Base-by-base conservation (phyloP, 1,284 basidiomycete species). In the Serendipita sp. region DNA sequence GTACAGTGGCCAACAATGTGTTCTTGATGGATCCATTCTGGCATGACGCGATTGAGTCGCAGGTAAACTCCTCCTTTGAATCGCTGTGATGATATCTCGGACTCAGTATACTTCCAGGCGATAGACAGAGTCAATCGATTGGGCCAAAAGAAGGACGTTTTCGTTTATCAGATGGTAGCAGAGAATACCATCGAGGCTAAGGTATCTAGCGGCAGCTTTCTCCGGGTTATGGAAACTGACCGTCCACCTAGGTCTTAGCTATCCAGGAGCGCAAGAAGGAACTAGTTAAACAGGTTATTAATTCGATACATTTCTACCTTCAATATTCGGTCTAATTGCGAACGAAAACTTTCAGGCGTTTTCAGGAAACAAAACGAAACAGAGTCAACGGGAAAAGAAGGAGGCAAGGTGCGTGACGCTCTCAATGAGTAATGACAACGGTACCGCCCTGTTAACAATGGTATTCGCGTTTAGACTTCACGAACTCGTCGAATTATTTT, bases 1-100 rank as follows among this genome's bases (percentile, higher is more conserved):
- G 94, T 65, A 94, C 91, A 0, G 88, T 89, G 13, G 92, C 92
- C 1, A 93, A 91, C 69, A 90, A 93, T 70, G 88, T 94, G 0
- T 91, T 88, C 70, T 72, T 94, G 83, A 91, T 91, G 82, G 91
- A 94, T 72, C 91, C 91, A 44, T 75, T 75, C 71, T 77, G 75
- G 76, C 76, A 86, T 88, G 61, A 10, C 67, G 29, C 42, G 47
- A 17, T 15, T 63, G 61, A 63, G 60, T 64, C 53, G 63, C 45
- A 62, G 49, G 44, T 60, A 32, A 35, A 30, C 43, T 62, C 49
- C 55, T 32, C 63, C 13, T 43, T 26, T 12, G 6, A 8, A 43
- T 17, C 26, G 38, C 12, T 13, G 38, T 38, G 12, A 13, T 38
- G 38, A 6, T 13, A 22, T 22, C 22, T 62, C 49, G 61, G 44